Evolutionary conservation across 805 yeast species (phyloP), one percentile per base, ranked within the genome.

Genomic region (Kuraishia hungarica): DNA sequence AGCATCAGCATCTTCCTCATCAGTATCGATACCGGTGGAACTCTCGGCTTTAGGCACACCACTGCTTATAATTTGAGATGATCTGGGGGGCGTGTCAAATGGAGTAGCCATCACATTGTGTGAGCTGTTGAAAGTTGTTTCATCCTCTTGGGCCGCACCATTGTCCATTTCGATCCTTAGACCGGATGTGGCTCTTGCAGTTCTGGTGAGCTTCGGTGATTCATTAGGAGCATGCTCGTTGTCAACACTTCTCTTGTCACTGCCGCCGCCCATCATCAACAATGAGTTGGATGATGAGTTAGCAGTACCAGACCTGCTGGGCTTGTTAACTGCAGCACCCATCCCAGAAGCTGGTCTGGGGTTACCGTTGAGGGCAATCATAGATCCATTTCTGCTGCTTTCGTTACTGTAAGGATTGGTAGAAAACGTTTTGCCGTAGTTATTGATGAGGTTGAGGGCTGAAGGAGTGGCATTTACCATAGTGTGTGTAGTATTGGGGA

Each of bases 401-500:
- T 20, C 15, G 46, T 28, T 49, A 47, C 53, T 50, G 43, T 22
- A 19, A 15, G 35, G 43, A 49, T 21, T 47, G 7, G 43, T 35
- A 6, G 58, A 51, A 46, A 49, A 51, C 11, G 28, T 48, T 24
- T 29, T 22, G n/a, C 47, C 39, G 52, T 50, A 53, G 54, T 67
- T 65, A 56, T 65, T 67, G 51, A 63, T 23, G 51, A 64, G 53
- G 55, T 65, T 67, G 46, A 65, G 58, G 19, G 64, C 62, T 19
- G 67, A 63, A 10, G 69, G 67, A 1, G 69, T 54, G 3, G 68
- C 67, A 28, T 59, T 60, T 13, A 56, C 61, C 26, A 58, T 24
- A 1, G 63, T 58, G 10, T 62, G 62, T 4, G 67, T 56, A n/a
- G 68, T 59, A 28, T 57, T 60, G 3, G 73, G 73, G 60, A 66